Evolutionary conservation across 176 grass and related monocot genomes (phyloP).

Genomic region (Bonia amplexicaulis): DNA sequence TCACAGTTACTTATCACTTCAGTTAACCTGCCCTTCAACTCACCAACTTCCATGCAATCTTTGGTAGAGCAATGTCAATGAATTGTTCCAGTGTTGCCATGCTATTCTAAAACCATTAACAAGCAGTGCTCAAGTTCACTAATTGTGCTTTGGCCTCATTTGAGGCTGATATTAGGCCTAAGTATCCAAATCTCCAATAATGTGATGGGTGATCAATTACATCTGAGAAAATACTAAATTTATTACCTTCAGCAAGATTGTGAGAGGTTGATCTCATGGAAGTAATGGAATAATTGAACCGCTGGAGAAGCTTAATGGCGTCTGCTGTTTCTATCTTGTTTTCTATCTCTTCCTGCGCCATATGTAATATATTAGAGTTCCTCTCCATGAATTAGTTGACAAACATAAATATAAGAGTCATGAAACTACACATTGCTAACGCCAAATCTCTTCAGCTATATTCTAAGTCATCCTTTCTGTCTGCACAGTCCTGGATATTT

Average conservation of each 20-base stretch:
- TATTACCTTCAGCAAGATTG: slow-evolving; percentile 65
- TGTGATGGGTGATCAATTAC: neutral
- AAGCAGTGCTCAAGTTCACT: neutral
- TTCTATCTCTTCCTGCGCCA: slow-evolving; percentile 68
- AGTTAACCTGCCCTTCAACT: slow-evolving; percentile 85
- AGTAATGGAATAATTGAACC: slow-evolving; percentile 75
- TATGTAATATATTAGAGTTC: neutral
- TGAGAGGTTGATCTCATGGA: slow-evolving; percentile 71
- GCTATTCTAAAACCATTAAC: neutral
- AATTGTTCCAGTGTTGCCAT: neutral
- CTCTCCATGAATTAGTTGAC: neutral
- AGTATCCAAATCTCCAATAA: neutral
- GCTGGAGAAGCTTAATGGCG: slow-evolving; percentile 77
- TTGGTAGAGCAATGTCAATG: neutral
- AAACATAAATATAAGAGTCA: neutral
- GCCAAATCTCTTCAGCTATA: neutral
- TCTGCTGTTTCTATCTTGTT: slow-evolving; percentile 92
- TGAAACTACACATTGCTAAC: neutral
- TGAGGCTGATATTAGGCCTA: neutral
- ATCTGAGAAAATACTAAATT: neutral
- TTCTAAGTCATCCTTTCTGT: neutral
- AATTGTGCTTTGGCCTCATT: neutral
- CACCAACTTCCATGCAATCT: slow-evolving; percentile 75
- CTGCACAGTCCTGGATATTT: neutral
- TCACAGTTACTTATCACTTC: slow-evolving; percentile 88